Conservation (phyloP, 176 grass and related monocot genomes). For the Hordeum marinum region DNA sequence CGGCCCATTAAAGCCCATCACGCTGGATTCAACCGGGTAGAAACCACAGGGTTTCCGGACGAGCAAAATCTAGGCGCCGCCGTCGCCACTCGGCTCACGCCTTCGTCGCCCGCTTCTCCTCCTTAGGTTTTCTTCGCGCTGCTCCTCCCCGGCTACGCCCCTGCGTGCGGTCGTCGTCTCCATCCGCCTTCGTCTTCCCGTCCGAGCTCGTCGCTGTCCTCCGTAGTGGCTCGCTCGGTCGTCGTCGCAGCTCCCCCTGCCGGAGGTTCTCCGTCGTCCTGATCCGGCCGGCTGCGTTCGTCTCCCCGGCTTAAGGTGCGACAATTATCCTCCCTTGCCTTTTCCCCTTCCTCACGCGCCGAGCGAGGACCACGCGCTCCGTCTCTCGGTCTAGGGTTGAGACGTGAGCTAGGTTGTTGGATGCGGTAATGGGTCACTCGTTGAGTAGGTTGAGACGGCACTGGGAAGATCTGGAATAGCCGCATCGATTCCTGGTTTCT, state of each 20-base stretch:
- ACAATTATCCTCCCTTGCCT: neutral
- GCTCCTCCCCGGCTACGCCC: neutral
- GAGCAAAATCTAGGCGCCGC: constrained; percentile 14
- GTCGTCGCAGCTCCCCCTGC: neutral
- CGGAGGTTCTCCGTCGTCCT: neutral
- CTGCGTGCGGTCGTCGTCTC: neutral
- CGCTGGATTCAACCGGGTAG: neutral
- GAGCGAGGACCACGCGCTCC: neutral
- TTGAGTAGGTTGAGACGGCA: neutral
- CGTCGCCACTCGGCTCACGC: neutral
- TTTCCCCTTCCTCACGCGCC: neutral
- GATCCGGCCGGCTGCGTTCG: neutral
- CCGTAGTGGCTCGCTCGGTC: neutral
- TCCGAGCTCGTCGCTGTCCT: neutral
- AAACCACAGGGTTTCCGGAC: neutral
- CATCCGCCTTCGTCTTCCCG: neutral
- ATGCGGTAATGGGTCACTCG: neutral
- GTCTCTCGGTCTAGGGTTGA: neutral
- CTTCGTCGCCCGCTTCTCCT: neutral
- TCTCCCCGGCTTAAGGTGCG: neutral
- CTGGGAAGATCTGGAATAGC: neutral
- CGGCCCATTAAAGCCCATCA: neutral
- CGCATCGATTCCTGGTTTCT: neutral
- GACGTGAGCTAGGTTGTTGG: neutral
- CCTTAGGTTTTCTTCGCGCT: neutral